Conservation (phyloP, 2,329 filamentous ascomycete genomes). For the Nemania diffusa region DNA sequence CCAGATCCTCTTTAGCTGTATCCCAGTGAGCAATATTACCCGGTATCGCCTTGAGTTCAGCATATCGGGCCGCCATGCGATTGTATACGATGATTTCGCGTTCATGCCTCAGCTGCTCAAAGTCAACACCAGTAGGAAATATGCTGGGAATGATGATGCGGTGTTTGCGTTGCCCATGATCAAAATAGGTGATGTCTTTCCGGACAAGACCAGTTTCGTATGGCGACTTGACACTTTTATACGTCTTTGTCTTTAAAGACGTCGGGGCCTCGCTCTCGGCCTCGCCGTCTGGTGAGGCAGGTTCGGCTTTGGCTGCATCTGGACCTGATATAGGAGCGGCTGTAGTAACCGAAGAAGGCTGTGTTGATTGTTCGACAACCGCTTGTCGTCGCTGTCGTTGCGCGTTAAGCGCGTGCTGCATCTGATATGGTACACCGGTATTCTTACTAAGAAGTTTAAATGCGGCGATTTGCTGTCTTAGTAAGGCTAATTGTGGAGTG, state of each 20-base stretch:
- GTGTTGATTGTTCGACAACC: slow-evolving; percentile 60
- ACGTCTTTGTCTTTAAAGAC: slow-evolving; percentile 60
- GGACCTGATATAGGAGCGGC: slow-evolving; percentile 55
- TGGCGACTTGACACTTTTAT: slow-evolving; percentile 80
- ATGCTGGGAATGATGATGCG: slow-evolving; percentile 86
- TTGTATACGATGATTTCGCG: slow-evolving; percentile 91
- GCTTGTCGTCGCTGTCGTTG: slow-evolving; percentile 74
- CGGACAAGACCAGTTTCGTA: slow-evolving; percentile 67
- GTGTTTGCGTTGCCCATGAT: slow-evolving; percentile 79
- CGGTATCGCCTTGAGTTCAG: slow-evolving; percentile 83
- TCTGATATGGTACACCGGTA: slow-evolving; percentile 77
- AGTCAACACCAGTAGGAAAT: slow-evolving; percentile 88
- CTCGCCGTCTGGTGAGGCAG: slow-evolving; percentile 48
- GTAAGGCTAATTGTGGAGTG: slow-evolving; percentile 78
- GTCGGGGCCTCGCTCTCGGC: slow-evolving; percentile 49
- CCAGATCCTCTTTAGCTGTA: slow-evolving; percentile 71
- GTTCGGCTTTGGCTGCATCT: slow-evolving; percentile 49
- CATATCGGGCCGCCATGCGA: slow-evolving; percentile 84
- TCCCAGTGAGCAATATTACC: slow-evolving; percentile 92
- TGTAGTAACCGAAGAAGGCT: slow-evolving; percentile 52
- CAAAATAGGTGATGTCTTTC: slow-evolving; percentile 77
- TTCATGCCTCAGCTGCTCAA: slow-evolving; percentile 86
- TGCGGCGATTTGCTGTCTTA: slow-evolving; percentile 88
- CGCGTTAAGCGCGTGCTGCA: slow-evolving; percentile 86
- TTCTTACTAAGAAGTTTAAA: slow-evolving; percentile 94